These are phyloP conservation scores for Sarocladium strictum DNA, from an alignment of 2,329 filamentous ascomycete species.

Conservation along the genomic window DNA sequence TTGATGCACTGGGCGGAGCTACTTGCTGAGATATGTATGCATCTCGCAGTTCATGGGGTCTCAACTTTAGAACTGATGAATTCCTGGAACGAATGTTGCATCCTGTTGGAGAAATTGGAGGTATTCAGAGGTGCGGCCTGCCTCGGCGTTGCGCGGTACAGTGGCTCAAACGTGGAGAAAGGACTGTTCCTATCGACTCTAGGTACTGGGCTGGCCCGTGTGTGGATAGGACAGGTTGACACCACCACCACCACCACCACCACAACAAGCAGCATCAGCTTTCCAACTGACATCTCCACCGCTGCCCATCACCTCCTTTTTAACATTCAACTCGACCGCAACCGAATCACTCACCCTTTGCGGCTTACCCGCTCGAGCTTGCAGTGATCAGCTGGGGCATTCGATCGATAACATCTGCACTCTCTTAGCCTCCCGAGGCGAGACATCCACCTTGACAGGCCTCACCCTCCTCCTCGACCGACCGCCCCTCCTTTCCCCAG, in stretches of 20 bases:
- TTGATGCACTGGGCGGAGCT: no score
- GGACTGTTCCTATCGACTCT: not conserved
- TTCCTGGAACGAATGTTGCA: not conserved
- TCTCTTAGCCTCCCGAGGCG: no score
- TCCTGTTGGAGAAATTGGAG: not conserved
- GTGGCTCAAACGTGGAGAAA: constrained; percentile 8
- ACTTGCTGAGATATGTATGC: no score
- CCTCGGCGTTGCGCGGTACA: constrained; percentile 5
- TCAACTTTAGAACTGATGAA: no score
- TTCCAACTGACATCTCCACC: constrained; percentile 2
- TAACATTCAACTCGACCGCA: no score
- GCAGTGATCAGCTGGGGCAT: no score
- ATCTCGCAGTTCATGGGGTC: no score
- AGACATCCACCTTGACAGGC: not conserved
- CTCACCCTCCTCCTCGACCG: not conserved
- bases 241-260: not conserved
- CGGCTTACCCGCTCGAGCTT: no score
- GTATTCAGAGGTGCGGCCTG: not conserved
- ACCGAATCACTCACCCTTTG: not conserved
- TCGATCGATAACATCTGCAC: no score
- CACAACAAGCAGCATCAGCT: not conserved
- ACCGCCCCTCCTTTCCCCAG: not conserved
- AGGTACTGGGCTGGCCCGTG: not conserved
- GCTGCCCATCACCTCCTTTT: not conserved
- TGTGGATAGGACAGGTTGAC: constrained; percentile 4